phyloP scores from a whole-genome alignment of 2,329 filamentous ascomycete genomes.

The Ceratocystis papillata region DNA sequence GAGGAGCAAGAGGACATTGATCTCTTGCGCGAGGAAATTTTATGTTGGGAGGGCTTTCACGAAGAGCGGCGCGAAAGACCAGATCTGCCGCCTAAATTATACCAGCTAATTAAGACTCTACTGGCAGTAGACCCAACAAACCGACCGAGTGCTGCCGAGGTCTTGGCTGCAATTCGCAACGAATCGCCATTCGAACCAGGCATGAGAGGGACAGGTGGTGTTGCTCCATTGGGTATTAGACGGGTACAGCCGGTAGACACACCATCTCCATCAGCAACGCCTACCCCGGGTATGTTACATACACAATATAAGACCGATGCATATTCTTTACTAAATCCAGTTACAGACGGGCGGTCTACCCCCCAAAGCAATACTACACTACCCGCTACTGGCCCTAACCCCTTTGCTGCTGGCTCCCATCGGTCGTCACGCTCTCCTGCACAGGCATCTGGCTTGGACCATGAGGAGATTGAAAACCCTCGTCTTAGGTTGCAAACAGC shows the following conservation, averaged over 20 bases:
- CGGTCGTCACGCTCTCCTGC: not conserved
- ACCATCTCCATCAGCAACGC: constrained; percentile 2
- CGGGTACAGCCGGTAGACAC: constrained; percentile 22
- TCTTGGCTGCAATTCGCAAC: constrained; percentile 64
- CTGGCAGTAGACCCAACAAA: constrained; percentile 66
- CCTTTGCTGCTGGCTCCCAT: not conserved
- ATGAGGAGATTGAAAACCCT: constrained; percentile 30
- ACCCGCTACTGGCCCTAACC: constrained; percentile 7
- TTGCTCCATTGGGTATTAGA: constrained; percentile 12
- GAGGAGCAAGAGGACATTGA: constrained; percentile 91
- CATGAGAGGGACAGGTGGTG: not conserved
- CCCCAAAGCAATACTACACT: not conserved
- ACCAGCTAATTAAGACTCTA: constrained; percentile 69
- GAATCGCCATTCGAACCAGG: constrained; percentile 43
- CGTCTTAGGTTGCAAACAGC: constrained; percentile 23
- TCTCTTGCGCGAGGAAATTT: constrained; percentile 72
- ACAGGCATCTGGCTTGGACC: not conserved
- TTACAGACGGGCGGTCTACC: not conserved
- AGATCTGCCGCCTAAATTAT: constrained; percentile 77
- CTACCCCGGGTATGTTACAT: constrained; percentile 27
- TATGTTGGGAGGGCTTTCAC: constrained; percentile 75
- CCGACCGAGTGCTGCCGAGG: constrained; percentile 75
- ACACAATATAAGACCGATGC: not conserved
- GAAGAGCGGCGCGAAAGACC: constrained; percentile 62
- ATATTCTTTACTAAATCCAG: not conserved